Percentiles rank a stretch among this genome's conserved stretches.
Conservation (phyloP, 805 yeast genomes). For the Sugiyamaella marilandica region DNA sequence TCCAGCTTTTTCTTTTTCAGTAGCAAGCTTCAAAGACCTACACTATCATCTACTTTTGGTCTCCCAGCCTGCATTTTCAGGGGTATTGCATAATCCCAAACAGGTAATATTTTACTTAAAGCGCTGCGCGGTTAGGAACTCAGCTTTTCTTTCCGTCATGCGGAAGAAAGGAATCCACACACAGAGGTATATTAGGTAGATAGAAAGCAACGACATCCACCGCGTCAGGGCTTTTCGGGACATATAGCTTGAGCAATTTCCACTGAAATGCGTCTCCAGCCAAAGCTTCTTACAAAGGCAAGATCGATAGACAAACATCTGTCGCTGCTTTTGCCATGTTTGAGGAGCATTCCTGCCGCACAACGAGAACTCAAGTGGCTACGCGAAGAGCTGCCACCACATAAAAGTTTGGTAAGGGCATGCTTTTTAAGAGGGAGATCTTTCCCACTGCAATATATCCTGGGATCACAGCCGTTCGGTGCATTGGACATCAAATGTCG, state of each 20-base stretch:
- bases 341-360: conserved; percentile 37
- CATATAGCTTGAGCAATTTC: not conserved
- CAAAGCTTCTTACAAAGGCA: not conserved
- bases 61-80: too few species aligned
- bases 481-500: conserved; percentile 53
- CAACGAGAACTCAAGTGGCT: conserved; percentile 63
- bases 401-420: conserved; percentile 46
- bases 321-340: conserved; percentile 22
- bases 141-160: too few species aligned
- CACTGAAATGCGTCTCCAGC: not conserved
- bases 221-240: too few species aligned
- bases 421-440: conserved; percentile 46
- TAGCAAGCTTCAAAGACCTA: too few species aligned
- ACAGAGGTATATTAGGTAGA: too few species aligned
- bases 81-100: too few species aligned
- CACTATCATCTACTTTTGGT: too few species aligned
- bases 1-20: too few species aligned
- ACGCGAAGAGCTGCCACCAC: conserved; percentile 46
- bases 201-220: too few species aligned
- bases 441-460: conserved; percentile 77
- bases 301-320: conserved; percentile 4
- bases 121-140: too few species aligned
- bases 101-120: too few species aligned
- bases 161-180: too few species aligned
- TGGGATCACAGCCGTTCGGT: conserved; percentile 88